A percentile compares a stretch with the other conserved stretches of the same genome.
Evolutionary conservation across 2,329 filamentous ascomycete species (phyloP).

Genomic region (Penicillium freii): DNA sequence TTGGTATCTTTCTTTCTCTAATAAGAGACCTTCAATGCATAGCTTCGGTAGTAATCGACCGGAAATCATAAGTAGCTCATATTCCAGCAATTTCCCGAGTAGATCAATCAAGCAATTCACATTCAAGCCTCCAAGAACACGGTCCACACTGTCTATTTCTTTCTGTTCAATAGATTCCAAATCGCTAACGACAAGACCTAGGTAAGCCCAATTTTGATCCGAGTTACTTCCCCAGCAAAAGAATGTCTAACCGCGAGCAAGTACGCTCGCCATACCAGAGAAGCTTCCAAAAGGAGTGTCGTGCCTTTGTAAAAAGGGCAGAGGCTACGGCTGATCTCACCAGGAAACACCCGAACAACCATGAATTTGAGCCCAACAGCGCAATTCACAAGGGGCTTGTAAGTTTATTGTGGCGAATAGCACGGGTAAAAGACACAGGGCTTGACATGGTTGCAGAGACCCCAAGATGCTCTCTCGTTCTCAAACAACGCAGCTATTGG

Average conservation of each 20-base stretch:
- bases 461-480: neutral
- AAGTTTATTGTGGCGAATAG: neutral
- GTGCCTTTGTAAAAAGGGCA: neutral
- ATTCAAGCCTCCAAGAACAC: neutral
- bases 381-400: neutral
- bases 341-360: neutral
- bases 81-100: neutral
- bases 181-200: neutral
- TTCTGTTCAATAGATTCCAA: neutral
- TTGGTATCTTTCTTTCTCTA: neutral
- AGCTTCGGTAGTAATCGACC: neutral
- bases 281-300: neutral
- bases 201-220: neutral
- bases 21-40: neutral
- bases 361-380: neutral
- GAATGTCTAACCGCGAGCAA: neutral
- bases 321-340: neutral
- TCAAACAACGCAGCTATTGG: neutral
- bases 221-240: neutral
- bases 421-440: neutral
- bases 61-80: neutral
- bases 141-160: too few species aligned
- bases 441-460: slow-evolving; percentile 1
- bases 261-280: neutral
- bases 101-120: neutral